Conservation (phyloP, 2,329 filamentous ascomycete genomes). For the Colletotrichum godetiae region DNA sequence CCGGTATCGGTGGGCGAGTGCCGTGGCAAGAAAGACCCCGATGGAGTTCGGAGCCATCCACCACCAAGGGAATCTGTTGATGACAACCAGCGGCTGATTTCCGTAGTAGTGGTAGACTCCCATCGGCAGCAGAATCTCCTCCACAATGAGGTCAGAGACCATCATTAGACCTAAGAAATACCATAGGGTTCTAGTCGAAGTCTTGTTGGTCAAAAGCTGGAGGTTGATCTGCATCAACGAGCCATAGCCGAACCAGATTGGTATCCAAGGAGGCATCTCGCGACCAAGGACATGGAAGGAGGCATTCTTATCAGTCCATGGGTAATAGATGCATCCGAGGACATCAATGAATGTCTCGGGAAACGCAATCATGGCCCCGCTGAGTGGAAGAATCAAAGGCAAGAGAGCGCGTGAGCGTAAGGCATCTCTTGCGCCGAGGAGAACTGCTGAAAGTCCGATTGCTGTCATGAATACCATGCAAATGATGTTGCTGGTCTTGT, state of each 20-base stretch:
- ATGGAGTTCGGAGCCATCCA: neutral
- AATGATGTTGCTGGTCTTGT: neutral
- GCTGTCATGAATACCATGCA: neutral
- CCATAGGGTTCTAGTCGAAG: neutral
- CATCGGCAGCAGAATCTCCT: neutral
- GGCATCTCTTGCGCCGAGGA: neutral
- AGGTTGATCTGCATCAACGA: neutral
- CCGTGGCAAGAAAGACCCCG: neutral
- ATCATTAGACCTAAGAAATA: neutral
- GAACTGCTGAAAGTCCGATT: neutral
- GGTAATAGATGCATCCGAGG: neutral
- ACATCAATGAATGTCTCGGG: neutral
- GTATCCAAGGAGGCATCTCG: neutral
- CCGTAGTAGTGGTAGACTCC: neutral
- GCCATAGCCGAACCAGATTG: neutral
- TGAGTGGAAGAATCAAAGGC: neutral
- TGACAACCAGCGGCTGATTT: neutral
- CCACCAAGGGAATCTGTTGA: neutral
- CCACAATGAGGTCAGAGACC: neutral
- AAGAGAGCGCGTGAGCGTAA: neutral
- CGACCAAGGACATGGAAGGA: neutral
- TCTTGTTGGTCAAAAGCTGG: neutral
- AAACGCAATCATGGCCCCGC: neutral
- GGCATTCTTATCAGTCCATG: neutral
- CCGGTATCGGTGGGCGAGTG: neutral